Base-by-base conservation (phyloP, 2,329 filamentous ascomycete genomes). In the Fusarium sp. region DNA sequence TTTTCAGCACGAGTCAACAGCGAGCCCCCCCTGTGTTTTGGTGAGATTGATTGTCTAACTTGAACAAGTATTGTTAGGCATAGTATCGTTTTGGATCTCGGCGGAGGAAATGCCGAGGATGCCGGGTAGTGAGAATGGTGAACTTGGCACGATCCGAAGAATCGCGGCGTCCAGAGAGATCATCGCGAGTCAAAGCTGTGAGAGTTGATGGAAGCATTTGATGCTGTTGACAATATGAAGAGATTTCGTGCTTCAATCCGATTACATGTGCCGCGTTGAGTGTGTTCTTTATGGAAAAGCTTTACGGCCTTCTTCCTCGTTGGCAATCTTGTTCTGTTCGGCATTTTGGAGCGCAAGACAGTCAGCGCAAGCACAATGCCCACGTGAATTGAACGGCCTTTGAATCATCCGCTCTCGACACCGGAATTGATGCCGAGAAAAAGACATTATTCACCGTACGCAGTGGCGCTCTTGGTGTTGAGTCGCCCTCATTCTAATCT, bases 251-350 rank as follows among this genome's bases (percentile, higher is more conserved):
- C 53, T 33, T 18, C 7, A 59, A 2, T 53, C 2, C 9, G 1
- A 16, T 4, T 2, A 10, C 0, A 19, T n/a, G 10, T 32, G 15
- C 5, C 7, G 6, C 19, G 2, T 12, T n/a, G 13, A 16, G 6
- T 16, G 1, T n/a, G 13, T 11, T 37, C 3, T 16, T 16, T 5
- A 6, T 8, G n/a, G 12, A 1, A 9, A 5, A 9, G 4, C 25
- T 19, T 16, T 28, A 4, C 4, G 10, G 37, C 2, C 3, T 43
- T 42, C 13, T 5, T 13, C 7, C 23, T n/a, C 19, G 2, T 13
- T 9, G 3, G 4, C 21, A 11, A 9, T 19, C 3, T 11, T 0
- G 12, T 6, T 21, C 9, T 25, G 6, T 0, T 12, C 3, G 6
- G 6, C 6, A 15, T 9, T 8, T 32, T 11, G 15, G 13, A 16